phyloP scores from a whole-genome alignment of 495 filamentous ascomycete genomes.

The Penicillium steckii region DNA sequence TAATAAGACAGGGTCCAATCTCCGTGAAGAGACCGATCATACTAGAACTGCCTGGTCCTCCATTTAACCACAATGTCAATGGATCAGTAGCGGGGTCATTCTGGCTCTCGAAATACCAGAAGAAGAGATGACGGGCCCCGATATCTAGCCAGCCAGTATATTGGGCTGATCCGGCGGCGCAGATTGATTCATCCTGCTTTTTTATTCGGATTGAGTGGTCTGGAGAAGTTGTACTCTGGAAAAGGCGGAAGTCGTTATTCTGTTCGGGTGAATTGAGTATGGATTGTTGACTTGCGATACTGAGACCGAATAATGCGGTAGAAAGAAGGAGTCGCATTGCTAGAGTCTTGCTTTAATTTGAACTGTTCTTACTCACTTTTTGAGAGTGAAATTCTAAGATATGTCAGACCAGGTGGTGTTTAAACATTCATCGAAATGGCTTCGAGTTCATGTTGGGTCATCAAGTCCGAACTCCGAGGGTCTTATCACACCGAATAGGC shows the following conservation, averaged over 20 bases:
- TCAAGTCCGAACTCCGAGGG: too few relatives aligned
- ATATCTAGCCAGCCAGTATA: slow-evolving; percentile 42
- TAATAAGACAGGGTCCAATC: slow-evolving; percentile 43
- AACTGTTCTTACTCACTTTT: too few relatives aligned
- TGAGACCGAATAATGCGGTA: neutral
- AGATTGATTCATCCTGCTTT: slow-evolving; percentile 38
- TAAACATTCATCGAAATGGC: too few relatives aligned
- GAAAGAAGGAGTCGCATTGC: neutral
- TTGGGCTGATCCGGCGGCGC: slow-evolving; percentile 34
- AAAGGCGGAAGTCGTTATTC: slow-evolving; percentile 12
- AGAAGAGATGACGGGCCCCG: slow-evolving; percentile 52
- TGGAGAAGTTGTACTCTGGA: slow-evolving; percentile 22
- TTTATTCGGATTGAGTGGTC: slow-evolving; percentile 39
- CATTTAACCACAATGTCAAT: slow-evolving; percentile 59
- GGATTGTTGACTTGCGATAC: neutral
- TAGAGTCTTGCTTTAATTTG: too few relatives aligned
- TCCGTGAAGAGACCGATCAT: slow-evolving; percentile 40
- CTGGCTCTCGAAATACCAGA: slow-evolving; percentile 59
- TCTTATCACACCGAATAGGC: too few relatives aligned
- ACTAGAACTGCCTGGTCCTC: slow-evolving; percentile 43
- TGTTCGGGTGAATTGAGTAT: neutral
- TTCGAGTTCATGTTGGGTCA: too few relatives aligned
- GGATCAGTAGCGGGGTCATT: slow-evolving; percentile 51
- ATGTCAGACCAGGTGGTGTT: too few relatives aligned
- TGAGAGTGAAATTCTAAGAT: too few relatives aligned